Conservation (phyloP, 345 rosid genomes). For the Nephelium lappaceum region DNA sequence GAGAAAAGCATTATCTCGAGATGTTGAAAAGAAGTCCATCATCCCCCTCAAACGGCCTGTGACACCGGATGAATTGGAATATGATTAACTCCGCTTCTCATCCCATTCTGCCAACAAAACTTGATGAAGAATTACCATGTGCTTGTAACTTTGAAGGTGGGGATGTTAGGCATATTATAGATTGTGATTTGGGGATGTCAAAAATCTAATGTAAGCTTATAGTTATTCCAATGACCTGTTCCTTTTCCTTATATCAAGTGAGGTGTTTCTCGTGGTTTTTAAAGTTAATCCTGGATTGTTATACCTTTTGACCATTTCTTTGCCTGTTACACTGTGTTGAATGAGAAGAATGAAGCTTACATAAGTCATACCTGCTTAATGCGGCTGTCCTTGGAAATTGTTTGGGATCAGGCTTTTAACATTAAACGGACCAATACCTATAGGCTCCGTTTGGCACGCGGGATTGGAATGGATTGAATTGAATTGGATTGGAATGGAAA, state of each 20-base stretch:
- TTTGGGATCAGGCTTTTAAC: not conserved
- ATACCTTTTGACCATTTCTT: not conserved
- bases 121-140: not conserved
- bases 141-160: not conserved
- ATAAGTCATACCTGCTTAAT: not conserved
- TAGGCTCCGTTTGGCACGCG: too few relatives aligned
- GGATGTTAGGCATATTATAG: not conserved
- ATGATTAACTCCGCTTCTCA: slow-evolving; percentile 51
- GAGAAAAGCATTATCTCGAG: slow-evolving; percentile 93
- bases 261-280: slow-evolving; percentile 4
- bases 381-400: not conserved
- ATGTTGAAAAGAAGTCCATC: slow-evolving; percentile 82
- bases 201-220: not conserved
- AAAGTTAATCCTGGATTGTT: not conserved
- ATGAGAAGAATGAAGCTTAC: not conserved
- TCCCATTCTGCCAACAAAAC: slow-evolving; percentile 6
- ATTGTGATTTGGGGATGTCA: not conserved
- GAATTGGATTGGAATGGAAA: too few relatives aligned
- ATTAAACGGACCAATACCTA: not conserved
- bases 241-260: not conserved
- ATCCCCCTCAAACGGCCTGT: slow-evolving; percentile 87
- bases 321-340: not conserved
- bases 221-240: not conserved
- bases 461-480: too few relatives aligned
- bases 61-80: slow-evolving; percentile 88